These are phyloP conservation scores for Orbilia brochopaga DNA, from an alignment of 2,329 filamentous ascomycete species.

Conservation along the genomic window DNA sequence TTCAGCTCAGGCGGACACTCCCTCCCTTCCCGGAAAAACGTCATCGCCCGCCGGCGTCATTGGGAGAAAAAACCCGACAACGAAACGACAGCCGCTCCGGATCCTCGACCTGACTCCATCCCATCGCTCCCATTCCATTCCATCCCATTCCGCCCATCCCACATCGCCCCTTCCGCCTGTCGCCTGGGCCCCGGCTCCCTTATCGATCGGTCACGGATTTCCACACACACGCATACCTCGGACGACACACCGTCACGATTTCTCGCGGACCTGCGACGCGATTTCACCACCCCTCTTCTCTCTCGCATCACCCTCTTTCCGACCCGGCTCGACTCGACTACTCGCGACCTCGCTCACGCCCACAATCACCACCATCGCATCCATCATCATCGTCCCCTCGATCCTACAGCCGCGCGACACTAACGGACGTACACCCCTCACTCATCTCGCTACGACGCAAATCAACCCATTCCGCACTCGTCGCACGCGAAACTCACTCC, in stretches of 20 bases:
- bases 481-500: conserved; percentile 1
- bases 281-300: too few species aligned
- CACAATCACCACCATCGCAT: background rate
- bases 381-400: background rate
- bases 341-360: background rate
- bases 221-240: background rate
- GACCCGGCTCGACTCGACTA: background rate
- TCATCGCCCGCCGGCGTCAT: conserved; percentile 2
- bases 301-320: too few species aligned
- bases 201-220: background rate
- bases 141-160: too few species aligned
- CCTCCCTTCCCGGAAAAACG: background rate
- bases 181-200: conserved; percentile 1
- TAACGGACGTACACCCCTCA: background rate
- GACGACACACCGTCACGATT: background rate
- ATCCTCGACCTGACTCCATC: background rate
- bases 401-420: conserved; percentile 1
- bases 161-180: background rate
- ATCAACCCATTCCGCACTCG: conserved; percentile 1
- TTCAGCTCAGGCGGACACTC: background rate
- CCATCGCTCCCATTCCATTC: background rate
- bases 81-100: background rate
- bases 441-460: conserved; percentile 4
- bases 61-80: background rate
- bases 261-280: background rate